Conservation (phyloP, 495 filamentous ascomycete species). For the Cudoniella acicularis region DNA sequence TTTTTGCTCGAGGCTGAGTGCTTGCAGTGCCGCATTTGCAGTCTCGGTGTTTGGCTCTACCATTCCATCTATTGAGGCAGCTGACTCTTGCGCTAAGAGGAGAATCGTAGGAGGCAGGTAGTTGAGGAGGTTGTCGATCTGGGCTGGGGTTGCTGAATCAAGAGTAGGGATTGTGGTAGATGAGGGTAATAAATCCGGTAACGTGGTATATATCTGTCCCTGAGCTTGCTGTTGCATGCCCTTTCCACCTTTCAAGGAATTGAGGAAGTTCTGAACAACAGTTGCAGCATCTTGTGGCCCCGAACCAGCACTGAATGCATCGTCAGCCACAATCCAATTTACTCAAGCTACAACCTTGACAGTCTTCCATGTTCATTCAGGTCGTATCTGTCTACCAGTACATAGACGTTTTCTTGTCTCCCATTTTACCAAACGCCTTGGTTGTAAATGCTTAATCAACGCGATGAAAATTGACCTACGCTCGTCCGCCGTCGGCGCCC, state of each 20-base stretch:
- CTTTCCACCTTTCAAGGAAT: slow-evolving; percentile 67
- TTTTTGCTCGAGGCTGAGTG: slow-evolving; percentile 76
- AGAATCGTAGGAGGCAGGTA: slow-evolving; percentile 68
- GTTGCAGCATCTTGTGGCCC: slow-evolving; percentile 25
- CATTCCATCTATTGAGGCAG: slow-evolving; percentile 34
- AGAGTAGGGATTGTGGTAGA: slow-evolving; percentile 73
- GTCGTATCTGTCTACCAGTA: slow-evolving; percentile 26
- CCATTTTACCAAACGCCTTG: slow-evolving; percentile 24
- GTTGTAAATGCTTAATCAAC: slow-evolving; percentile 21
- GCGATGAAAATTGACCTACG: slow-evolving; percentile 72
- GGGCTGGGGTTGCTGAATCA: slow-evolving; percentile 56
- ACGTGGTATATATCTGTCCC: slow-evolving; percentile 72
- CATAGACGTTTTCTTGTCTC: slow-evolving; percentile 14
- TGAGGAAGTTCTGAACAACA: slow-evolving; percentile 81
- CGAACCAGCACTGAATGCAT: slow-evolving; percentile 23
- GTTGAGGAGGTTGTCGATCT: slow-evolving; percentile 69
- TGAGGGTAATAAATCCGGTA: slow-evolving; percentile 79
- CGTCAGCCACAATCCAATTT: slow-evolving; percentile 19
- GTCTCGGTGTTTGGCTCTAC: slow-evolving; percentile 61
- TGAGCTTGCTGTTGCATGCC: slow-evolving; percentile 31
- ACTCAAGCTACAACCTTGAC: neutral
- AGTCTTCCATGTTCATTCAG: slow-evolving; percentile 21
- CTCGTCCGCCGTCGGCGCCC: slow-evolving; percentile 93
- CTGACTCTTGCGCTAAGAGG: slow-evolving; percentile 67
- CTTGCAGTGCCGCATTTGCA: slow-evolving; percentile 65